Evolutionary conservation across 306 rosid genomes (phyloP).

Genomic region (Alnus rubra): DNA sequence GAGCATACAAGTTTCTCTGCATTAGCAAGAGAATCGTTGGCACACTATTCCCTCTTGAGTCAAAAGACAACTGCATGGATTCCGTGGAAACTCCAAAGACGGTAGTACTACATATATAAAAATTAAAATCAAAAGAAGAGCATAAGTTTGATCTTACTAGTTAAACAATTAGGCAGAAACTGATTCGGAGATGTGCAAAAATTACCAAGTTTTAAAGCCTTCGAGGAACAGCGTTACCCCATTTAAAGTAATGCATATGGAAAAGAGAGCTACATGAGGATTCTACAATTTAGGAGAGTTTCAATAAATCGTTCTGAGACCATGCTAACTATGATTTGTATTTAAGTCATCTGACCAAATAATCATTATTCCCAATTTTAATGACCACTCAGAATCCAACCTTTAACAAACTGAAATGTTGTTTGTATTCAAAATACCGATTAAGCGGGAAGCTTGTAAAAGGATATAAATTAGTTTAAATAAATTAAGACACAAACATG

Average conservation of each 20-base stretch:
- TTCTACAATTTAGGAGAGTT: constrained; percentile 3
- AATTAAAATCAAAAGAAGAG: constrained; percentile 20
- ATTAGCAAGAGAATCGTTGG: constrained; percentile 87
- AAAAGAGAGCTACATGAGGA: not conserved
- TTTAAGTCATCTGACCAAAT: not conserved
- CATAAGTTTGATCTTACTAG: constrained; percentile 12
- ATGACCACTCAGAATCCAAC: not conserved
- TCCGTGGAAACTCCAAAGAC: constrained; percentile 95
- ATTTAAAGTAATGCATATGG: not conserved
- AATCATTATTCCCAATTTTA: not conserved
- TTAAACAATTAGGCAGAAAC: constrained; percentile 1
- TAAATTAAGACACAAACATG: not conserved
- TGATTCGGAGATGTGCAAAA: not conserved
- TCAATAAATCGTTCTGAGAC: not conserved
- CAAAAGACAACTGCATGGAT: constrained; percentile 87
- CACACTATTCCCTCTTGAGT: constrained; percentile 89
- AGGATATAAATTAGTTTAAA: not conserved
- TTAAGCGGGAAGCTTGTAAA: not conserved
- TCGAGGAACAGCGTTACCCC: not conserved
- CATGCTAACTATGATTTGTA: not conserved
- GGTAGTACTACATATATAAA: constrained; percentile 57
- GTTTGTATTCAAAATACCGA: not conserved
- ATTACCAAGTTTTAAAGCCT: not conserved
- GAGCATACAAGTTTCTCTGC: constrained; percentile 73
- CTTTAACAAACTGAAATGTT: not conserved